These are phyloP conservation scores for Purshia tridentata DNA, from an alignment of 306 rosid species.

Conservation along the genomic window DNA sequence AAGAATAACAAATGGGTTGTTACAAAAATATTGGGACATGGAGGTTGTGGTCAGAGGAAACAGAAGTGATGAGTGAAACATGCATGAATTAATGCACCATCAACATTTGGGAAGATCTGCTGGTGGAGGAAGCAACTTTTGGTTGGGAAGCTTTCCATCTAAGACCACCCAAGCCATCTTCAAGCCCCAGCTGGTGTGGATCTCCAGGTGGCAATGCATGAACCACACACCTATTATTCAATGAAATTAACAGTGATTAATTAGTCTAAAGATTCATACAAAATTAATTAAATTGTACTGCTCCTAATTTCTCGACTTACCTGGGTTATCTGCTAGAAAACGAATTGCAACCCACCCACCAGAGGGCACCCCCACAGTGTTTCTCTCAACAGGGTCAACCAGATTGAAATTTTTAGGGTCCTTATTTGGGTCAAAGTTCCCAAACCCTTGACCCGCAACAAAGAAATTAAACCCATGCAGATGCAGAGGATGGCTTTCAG, in stretches of 20 bases:
- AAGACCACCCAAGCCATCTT: slow-evolving; percentile 69
- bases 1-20: background rate
- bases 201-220: slow-evolving; percentile 70
- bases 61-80: background rate
- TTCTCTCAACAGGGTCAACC: slow-evolving; percentile 59
- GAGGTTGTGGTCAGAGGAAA: background rate
- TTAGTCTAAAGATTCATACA: background rate
- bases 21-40: background rate
- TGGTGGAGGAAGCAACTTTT: slow-evolving; percentile 62
- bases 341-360: slow-evolving; percentile 71
- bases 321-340: slow-evolving; percentile 69
- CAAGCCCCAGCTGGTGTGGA: slow-evolving; percentile 73
- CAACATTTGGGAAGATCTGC: slow-evolving; percentile 66
- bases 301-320: slow-evolving; percentile 14
- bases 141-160: slow-evolving; percentile 61
- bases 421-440: slow-evolving; percentile 51
- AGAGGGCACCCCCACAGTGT: slow-evolving; percentile 58
- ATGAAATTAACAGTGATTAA: background rate
- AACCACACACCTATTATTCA: slow-evolving; percentile 59
- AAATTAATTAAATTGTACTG: background rate
- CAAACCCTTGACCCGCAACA: slow-evolving; percentile 69
- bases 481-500: slow-evolving; percentile 66
- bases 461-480: slow-evolving; percentile 71
- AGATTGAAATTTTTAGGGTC: slow-evolving; percentile 52
- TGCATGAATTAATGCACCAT: background rate